Evolutionary conservation across 2,329 filamentous ascomycete genomes (phyloP).

Genomic region (Orbilia brochopaga): DNA sequence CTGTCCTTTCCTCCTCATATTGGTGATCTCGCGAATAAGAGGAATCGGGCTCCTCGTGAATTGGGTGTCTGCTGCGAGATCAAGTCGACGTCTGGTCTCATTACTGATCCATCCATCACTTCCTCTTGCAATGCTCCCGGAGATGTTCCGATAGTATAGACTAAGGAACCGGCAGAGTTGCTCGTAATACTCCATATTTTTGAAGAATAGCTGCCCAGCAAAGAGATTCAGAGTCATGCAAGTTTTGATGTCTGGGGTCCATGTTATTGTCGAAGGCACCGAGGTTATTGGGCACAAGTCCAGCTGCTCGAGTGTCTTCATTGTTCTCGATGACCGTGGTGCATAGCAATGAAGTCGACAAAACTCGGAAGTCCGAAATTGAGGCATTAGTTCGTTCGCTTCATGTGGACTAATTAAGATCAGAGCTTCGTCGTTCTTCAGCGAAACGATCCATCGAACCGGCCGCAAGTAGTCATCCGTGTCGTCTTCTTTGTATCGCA

Average conservation of each 20-base stretch:
- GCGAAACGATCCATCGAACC: constrained; percentile 55
- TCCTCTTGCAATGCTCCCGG: neutral
- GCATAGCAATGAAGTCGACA: constrained; percentile 64
- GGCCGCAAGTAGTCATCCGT: constrained; percentile 63
- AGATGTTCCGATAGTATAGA: constrained; percentile 58
- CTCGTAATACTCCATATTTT: constrained; percentile 64
- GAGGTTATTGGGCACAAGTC: constrained; percentile 60
- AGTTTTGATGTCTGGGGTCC: neutral
- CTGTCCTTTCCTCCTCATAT: constrained; percentile 58
- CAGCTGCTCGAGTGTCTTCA: constrained; percentile 39
- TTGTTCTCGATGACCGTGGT: constrained; percentile 59
- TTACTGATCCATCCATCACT: constrained; percentile 45
- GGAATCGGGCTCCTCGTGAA: constrained; percentile 58
- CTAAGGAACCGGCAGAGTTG: constrained; percentile 62
- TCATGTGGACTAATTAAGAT: constrained; percentile 68
- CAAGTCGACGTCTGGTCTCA: neutral
- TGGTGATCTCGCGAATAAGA: constrained; percentile 59
- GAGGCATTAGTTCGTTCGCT: constrained; percentile 62
- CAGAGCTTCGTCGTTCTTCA: constrained; percentile 1
- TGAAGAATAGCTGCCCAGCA: constrained; percentile 70
- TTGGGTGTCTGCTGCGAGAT: constrained; percentile 5
- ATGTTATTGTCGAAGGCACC: neutral
- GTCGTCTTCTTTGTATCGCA: constrained; percentile 7
- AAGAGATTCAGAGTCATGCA: constrained; percentile 66
- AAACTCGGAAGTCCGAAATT: constrained; percentile 57